These are phyloP conservation scores for Durusdinium trenchii DNA, from an alignment of 73 alveolate genomes.

Conservation along the genomic window DNA sequence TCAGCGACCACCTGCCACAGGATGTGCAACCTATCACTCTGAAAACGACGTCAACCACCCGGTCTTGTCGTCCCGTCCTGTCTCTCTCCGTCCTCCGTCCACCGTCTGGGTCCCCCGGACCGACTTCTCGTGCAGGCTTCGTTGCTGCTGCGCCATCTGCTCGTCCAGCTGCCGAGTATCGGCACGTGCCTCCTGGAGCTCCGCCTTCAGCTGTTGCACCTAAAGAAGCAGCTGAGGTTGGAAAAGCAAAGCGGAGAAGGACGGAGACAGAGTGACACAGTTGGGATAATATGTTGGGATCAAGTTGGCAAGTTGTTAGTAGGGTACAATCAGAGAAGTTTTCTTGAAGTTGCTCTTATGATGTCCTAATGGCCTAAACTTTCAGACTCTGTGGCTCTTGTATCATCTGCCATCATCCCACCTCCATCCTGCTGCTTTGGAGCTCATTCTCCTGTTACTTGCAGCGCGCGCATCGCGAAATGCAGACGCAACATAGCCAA, in stretches of 20 bases:
- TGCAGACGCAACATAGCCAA: no score
- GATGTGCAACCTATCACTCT: no score
- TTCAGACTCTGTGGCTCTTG: no score
- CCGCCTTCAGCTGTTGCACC: constrained; percentile 67
- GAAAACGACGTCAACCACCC: background rate
- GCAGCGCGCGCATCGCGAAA: no score
- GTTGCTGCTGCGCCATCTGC: background rate
- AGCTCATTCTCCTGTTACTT: constrained; percentile 48
- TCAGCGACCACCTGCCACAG: background rate
- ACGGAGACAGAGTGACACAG: background rate
- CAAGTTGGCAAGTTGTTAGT: no score
- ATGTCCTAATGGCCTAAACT: background rate
- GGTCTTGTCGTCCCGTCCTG: no score
- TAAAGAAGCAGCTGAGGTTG: background rate
- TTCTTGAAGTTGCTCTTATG: no score
- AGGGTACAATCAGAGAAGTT: no score
- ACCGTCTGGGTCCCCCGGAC: background rate
- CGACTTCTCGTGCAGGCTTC: background rate
- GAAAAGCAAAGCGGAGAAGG: background rate
- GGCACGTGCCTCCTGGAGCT: constrained; percentile 20
- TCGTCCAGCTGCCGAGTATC: background rate
- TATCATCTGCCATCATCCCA: background rate
- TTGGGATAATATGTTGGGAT: no score
- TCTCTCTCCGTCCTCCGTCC: no score
- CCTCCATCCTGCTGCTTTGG: constrained; percentile 66